These are phyloP conservation scores for Helianthus tuberosus DNA, from an alignment of 129 eudicot species.

Conservation along the genomic window DNA sequence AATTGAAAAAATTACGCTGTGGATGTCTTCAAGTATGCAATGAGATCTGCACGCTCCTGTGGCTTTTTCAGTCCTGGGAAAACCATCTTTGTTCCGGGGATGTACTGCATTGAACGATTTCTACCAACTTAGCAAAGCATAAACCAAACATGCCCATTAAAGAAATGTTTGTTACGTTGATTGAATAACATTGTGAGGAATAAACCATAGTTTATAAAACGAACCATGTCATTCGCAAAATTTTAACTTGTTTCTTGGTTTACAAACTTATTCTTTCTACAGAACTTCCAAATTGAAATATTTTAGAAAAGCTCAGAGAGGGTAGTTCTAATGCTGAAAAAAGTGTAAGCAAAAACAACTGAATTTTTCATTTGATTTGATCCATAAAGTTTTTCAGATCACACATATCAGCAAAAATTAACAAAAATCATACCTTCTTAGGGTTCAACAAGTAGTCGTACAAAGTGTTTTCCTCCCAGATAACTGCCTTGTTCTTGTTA, in stretches of 20 bases:
- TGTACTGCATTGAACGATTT: constrained; percentile 40
- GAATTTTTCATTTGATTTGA: not conserved
- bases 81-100: constrained; percentile 81
- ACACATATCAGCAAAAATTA: not conserved
- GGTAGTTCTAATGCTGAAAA: not conserved
- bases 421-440: constrained; percentile 61
- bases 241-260: not conserved
- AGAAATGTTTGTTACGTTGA: not conserved
- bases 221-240: too few relatives aligned
- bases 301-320: not conserved
- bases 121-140: not conserved
- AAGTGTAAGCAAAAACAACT: not conserved
- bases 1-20: constrained; percentile 27
- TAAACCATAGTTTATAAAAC: too few relatives aligned
- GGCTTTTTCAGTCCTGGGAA: constrained; percentile 82
- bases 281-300: not conserved
- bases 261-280: not conserved
- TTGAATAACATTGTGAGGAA: too few relatives aligned
- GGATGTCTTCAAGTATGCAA: constrained; percentile 60
- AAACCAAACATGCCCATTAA: not conserved
- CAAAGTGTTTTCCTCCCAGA: constrained; percentile 72
- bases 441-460: constrained; percentile 86
- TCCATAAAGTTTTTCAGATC: not conserved
- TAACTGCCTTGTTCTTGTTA: constrained; percentile 85
- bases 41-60: constrained; percentile 68